Conservation (phyloP, 1,284 basidiomycete genomes). For the Boletus mariae region DNA sequence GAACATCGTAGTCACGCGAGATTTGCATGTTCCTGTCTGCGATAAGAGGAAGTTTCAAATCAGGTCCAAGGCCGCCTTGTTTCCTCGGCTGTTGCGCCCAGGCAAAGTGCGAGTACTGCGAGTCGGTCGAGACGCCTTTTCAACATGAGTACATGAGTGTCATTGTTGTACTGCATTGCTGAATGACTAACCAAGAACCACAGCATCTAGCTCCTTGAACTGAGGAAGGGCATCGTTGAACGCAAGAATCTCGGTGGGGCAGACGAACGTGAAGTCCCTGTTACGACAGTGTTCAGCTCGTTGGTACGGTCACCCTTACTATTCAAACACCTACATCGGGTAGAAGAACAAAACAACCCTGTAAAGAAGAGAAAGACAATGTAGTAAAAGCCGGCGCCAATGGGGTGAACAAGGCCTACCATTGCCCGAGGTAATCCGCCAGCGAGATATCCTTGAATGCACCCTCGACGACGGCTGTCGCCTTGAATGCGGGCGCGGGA, state of each 20-base stretch:
- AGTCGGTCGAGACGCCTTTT: slow-evolving; percentile 78
- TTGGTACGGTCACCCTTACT: slow-evolving; percentile 2
- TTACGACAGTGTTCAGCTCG: not conserved
- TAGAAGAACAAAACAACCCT: slow-evolving; percentile 82
- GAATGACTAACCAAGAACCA: slow-evolving; percentile 62
- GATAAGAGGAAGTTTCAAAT: slow-evolving; percentile 76
- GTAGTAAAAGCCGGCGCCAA: not conserved
- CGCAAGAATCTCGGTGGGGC: slow-evolving; percentile 90
- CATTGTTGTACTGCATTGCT: not conserved
- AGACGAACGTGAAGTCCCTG: slow-evolving; percentile 83
- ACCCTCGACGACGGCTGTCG: slow-evolving; percentile 72
- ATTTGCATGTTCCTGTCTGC: slow-evolving; percentile 70
- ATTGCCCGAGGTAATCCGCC: slow-evolving; percentile 75
- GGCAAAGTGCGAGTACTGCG: slow-evolving; percentile 83
- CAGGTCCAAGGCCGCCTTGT: slow-evolving; percentile 83
- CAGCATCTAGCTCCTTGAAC: slow-evolving; percentile 71
- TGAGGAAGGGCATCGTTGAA: slow-evolving; percentile 81
- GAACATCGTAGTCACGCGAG: slow-evolving; percentile 76
- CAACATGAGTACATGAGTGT: not conserved
- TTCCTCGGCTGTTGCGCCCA: slow-evolving; percentile 80
- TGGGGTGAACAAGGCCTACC: slow-evolving; percentile 42
- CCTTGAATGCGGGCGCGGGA: slow-evolving; percentile 75
- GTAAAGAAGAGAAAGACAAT: slow-evolving; percentile 9
- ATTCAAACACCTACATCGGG: slow-evolving; percentile 56
- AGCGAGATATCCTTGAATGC: slow-evolving; percentile 74